Evolutionary conservation across 2,329 filamentous ascomycete species (phyloP), one percentile per base, ranked within the genome.

Genomic region (Paraphaeosphaeria sporulosa): DNA sequence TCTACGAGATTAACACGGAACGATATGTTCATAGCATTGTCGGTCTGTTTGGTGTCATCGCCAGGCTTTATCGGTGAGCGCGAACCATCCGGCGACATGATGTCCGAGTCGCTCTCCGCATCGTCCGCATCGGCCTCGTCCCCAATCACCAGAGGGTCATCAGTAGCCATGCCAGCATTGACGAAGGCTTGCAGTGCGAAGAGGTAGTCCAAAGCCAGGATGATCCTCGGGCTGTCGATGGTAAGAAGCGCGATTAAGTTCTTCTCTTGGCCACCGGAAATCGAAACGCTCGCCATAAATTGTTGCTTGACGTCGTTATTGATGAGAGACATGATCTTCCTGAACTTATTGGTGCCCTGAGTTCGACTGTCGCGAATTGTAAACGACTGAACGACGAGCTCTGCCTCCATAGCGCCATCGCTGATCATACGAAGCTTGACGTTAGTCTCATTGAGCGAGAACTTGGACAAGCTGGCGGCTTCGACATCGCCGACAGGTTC

Each of bases 271-370:
- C 93, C 93, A 17, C 93, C 92, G 0, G 94, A 93, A 78, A 99
- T 96, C 0, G 94, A 96, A 4, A 99, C 82, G 74, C 91, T 97
- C 19, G 95, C 95, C 95, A 99, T 99, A 72, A 99, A 94, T 70
- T 99, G 96, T 76, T 98, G 94, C 48, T 88, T 87, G 57, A 95
- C 93, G 58, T 94, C 90, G 68, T 93, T 94, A 78, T 97, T 98
- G 72, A 94, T 93, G 57, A 96, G 89, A 1, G 94, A 94, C 95
- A 99, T 98, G 80, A 99, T 97, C 76, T 94, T 96, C 53, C 93
- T 89, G 84, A 96, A 99, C 74, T 96, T 97, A 82, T 97, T 99
- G 5, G 90, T 91, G 69, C 96, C 94, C 56, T 88, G 87, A 4
- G 88, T 89, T n/a, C 96, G 89, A 64, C 91, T 97, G 76, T 99